A percentile compares a stretch with the other conserved stretches of the same genome.
phyloP scores from a whole-genome alignment of 495 filamentous ascomycete genomes.

The Penicillium goetzii region DNA sequence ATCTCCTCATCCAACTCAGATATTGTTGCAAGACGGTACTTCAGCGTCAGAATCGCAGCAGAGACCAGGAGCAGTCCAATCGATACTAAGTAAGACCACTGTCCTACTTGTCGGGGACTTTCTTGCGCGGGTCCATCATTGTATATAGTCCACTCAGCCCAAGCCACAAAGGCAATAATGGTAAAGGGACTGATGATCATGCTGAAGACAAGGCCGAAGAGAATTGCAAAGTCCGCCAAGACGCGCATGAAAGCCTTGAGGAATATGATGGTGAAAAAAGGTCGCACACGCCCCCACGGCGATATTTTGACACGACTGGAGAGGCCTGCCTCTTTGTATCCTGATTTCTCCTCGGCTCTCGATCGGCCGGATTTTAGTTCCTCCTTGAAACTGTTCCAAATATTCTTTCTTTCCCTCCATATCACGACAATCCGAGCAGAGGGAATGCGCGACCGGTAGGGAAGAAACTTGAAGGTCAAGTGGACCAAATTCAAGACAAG shows the following conservation, averaged over 20 bases:
- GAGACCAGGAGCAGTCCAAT: constrained; percentile 36
- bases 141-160: constrained; percentile 39
- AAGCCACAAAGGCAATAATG: constrained; percentile 37
- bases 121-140: constrained; percentile 40
- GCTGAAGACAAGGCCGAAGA: constrained; percentile 34
- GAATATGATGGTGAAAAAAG: constrained; percentile 21
- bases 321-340: not conserved
- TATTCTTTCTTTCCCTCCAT: constrained; percentile 31
- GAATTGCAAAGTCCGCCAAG: constrained; percentile 23
- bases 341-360: not conserved
- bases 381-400: constrained; percentile 27
- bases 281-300: not conserved
- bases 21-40: constrained; percentile 31
- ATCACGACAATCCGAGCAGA: constrained; percentile 30
- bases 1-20: constrained; percentile 37
- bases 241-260: constrained; percentile 21
- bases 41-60: constrained; percentile 33
- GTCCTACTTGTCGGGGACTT: constrained; percentile 38
- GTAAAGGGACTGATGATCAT: constrained; percentile 42
- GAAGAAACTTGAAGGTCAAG: constrained; percentile 31
- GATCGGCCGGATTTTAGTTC: constrained; percentile 20
- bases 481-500: constrained; percentile 33
- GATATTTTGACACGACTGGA: not conserved
- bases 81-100: constrained; percentile 38
- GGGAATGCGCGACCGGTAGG: constrained; percentile 35